Evolutionary conservation across 169 alveolate genomes (phyloP).

Genomic region (Cystoisospora suis): DNA sequence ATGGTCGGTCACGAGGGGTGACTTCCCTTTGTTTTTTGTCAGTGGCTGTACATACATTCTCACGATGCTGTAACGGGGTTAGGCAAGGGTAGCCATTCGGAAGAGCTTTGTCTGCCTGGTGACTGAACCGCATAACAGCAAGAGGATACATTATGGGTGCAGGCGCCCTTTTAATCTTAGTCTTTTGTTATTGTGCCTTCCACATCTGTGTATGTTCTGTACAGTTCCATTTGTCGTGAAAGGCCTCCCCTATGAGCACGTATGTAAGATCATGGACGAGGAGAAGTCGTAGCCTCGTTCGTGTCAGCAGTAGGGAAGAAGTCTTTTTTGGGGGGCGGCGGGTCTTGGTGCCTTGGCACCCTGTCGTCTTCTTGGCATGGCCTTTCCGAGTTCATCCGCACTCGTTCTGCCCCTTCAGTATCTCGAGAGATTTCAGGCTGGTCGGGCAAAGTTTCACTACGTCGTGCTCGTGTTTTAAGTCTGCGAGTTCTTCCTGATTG

Average conservation of each 20-base stretch:
- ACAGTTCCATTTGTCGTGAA: conserved; percentile 30
- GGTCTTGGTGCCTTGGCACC: no score
- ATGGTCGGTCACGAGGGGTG: background rate
- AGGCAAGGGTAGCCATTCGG: background rate
- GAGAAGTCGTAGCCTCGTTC: no score
- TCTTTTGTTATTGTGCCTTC: background rate
- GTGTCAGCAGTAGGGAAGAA: no score
- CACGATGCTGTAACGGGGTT: background rate
- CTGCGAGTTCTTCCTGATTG: no score
- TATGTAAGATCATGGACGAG: conserved; percentile 55
- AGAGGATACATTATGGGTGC: background rate
- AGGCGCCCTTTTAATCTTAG: background rate
- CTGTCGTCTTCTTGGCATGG: no score
- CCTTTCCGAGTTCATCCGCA: no score
- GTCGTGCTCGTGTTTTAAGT: no score
- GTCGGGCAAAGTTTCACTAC: no score
- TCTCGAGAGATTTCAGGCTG: no score
- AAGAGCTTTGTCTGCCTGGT: background rate
- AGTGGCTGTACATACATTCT: background rate
- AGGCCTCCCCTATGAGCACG: conserved; percentile 64
- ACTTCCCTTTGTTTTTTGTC: background rate
- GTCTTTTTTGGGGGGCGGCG: no score
- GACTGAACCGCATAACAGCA: background rate
- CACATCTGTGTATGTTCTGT: background rate
- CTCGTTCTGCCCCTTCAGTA: no score